phyloP scores from a whole-genome alignment of 106 monocot species.

The Allium sativum region DNA sequence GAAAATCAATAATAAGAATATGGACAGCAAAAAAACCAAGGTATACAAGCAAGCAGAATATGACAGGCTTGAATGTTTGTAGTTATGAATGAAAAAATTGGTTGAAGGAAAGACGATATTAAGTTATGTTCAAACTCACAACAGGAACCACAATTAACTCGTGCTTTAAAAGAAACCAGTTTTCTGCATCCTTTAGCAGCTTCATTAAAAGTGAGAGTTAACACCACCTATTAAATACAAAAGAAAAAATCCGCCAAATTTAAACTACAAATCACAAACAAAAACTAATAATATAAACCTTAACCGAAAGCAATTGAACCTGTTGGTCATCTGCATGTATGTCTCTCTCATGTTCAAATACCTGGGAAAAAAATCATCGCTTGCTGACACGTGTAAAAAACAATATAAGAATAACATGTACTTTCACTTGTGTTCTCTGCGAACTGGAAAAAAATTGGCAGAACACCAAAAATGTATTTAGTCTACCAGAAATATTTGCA shows the following conservation, averaged over 20 bases:
- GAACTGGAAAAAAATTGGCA: neutral
- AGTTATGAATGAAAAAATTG: neutral
- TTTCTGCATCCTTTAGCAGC: slow-evolving; percentile 58
- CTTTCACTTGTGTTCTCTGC: no score
- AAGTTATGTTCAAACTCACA: slow-evolving; percentile 29
- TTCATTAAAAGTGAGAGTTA: slow-evolving; percentile 50
- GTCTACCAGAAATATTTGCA: no score
- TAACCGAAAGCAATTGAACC: neutral
- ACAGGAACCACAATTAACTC: slow-evolving; percentile 45
- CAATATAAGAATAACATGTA: no score
- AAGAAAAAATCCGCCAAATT: neutral
- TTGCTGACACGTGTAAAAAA: no score
- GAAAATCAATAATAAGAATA: no score
- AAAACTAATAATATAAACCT: no score
- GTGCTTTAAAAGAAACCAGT: slow-evolving; percentile 38
- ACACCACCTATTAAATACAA: slow-evolving; percentile 30
- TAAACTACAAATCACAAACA: no score
- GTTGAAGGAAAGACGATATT: no score
- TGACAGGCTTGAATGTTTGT: neutral
- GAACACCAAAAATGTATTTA: neutral
- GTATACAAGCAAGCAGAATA: neutral
- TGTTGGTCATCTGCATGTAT: slow-evolving; percentile 50
- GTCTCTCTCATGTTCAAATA: slow-evolving; percentile 74
- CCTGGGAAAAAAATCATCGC: slow-evolving; percentile 20
- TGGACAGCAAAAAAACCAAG: no score